These are phyloP conservation scores for Ustanciosporium gigantosporum DNA, from an alignment of 1,284 basidiomycete species.

Conservation along the genomic window DNA sequence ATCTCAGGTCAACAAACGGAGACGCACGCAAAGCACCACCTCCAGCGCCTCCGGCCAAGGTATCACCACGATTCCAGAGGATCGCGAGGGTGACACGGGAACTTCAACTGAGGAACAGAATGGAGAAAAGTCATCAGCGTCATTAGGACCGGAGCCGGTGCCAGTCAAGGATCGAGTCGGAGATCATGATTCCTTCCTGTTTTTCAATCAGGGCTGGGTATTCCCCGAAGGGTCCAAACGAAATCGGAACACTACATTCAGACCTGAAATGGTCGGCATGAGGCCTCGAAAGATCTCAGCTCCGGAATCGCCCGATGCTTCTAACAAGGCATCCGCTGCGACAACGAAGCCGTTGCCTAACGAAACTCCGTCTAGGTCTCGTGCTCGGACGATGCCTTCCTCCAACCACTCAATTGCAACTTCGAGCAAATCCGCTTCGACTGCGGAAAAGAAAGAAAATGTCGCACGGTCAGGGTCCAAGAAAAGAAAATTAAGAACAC, in stretches of 20 bases:
- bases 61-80: background rate
- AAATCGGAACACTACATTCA: conserved; percentile 10
- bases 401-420: too few species aligned
- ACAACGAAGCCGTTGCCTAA: background rate
- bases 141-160: background rate
- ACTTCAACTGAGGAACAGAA: background rate
- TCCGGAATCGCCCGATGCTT: conserved; percentile 23
- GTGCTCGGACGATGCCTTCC: conserved; percentile 16
- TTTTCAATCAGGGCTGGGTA: conserved; percentile 88
- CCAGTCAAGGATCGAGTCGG: conserved; percentile 66
- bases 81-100: background rate
- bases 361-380: conserved; percentile 11
- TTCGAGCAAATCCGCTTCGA: too few species aligned
- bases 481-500: too few species aligned
- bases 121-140: background rate
- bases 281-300: conserved; percentile 34
- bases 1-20: conserved; percentile 8
- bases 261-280: conserved; percentile 26
- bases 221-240: conserved; percentile 69
- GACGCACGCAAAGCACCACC: conserved; percentile 9
- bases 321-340: background rate
- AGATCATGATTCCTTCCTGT: conserved; percentile 73
- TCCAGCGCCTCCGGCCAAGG: background rate
- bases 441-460: too few species aligned
- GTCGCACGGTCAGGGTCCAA: too few species aligned